Evolutionary conservation across 1,284 basidiomycete species (phyloP), one percentile per base, ranked within the genome.

Genomic region (Puccinia novopanici): DNA sequence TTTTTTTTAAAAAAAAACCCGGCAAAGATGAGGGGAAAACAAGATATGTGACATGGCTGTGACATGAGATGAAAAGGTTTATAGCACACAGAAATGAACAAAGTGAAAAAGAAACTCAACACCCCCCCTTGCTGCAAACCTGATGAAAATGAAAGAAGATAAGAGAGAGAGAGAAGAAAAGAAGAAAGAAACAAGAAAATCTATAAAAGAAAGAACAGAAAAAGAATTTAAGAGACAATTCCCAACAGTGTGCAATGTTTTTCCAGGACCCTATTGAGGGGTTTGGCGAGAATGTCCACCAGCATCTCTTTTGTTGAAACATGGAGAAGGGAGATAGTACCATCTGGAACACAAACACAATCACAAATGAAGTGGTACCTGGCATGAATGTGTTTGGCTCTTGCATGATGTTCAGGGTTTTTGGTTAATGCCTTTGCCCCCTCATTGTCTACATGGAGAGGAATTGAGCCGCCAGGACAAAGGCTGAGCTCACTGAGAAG

Each of bases 391-490:
- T 45, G 45, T 15, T 45, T 45, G 45, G 45, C 15, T 6, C 45
- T 6, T 8, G 45, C 45, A 15, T 45, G 45, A 15, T 45, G 45
- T 45, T 45, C 45, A 8, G 68, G 68, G 6, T 71, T 52, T 13
- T 71, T 71, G 3, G 42, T 22, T 3, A 71, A 27, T 2, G 27
- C 42, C 10, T 48, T 42, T 22, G 68, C 50, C 17, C 67, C 67
- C 40, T 70, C 67, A 27, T 70, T 70, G 24, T 70, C 40, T 15
- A 70, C 67, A 70, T 70, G 67, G 3, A 70, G 15, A 40, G 67
- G 67, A 15, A 70, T 70, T 4, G 37, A 37, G 27, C 8, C 19
- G 9, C 19, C 9, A 52, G 50, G 50, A 52, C 50, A 17, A 4
- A 68, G 12, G 34, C 27, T 17, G 19, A 67, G 45, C 24, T 5